Percentiles rank a stretch among this genome's conserved stretches.
These are phyloP conservation scores for peach (Prunus persica) DNA, from an alignment of 306 rosid species.

Conservation along the genomic window DNA sequence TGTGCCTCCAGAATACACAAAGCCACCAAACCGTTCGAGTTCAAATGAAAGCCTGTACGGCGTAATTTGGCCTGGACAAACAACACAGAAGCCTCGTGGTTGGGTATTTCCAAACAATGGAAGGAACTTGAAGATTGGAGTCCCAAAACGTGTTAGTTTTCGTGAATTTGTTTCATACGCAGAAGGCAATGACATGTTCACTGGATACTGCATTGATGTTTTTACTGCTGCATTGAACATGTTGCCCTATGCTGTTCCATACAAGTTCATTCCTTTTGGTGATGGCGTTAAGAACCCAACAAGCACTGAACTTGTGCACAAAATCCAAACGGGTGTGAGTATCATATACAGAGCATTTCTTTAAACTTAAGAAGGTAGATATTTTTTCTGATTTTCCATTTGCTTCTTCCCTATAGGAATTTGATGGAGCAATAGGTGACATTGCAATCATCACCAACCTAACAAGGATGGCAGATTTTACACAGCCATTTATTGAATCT, in stretches of 20 bases:
- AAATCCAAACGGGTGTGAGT: slow-evolving; percentile 75
- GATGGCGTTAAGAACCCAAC: slow-evolving; percentile 66
- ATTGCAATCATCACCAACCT: slow-evolving; percentile 76
- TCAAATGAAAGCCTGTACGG: slow-evolving; percentile 38
- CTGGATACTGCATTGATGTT: slow-evolving; percentile 90
- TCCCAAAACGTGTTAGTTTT: slow-evolving; percentile 60
- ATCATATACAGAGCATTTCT: slow-evolving; percentile 6
- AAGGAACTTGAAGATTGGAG: slow-evolving; percentile 72
- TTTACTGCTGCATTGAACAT: slow-evolving; percentile 71
- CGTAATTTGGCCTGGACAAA: slow-evolving; percentile 87
- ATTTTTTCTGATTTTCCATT: slow-evolving; percentile 21
- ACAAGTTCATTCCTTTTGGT: slow-evolving; percentile 55
- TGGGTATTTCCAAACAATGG: slow-evolving; percentile 94
- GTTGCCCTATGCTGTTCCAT: slow-evolving; percentile 89
- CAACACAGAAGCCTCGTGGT: slow-evolving; percentile 73
- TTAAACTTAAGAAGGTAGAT: slow-evolving; percentile 19
- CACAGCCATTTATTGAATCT: slow-evolving; percentile 89
- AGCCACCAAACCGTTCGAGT: slow-evolving; percentile 46
- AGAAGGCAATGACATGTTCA: slow-evolving; percentile 52
- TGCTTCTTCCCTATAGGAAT: slow-evolving; percentile 46
- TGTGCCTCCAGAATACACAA: slow-evolving; percentile 58
- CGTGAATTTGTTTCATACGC: slow-evolving; percentile 52
- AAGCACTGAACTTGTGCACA: slow-evolving; percentile 56
- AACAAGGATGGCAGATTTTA: slow-evolving; percentile 86
- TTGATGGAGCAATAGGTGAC: slow-evolving; percentile 88